Base-by-base conservation (phyloP, 495 filamentous ascomycete genomes). In the Amniculicola lignicola region DNA sequence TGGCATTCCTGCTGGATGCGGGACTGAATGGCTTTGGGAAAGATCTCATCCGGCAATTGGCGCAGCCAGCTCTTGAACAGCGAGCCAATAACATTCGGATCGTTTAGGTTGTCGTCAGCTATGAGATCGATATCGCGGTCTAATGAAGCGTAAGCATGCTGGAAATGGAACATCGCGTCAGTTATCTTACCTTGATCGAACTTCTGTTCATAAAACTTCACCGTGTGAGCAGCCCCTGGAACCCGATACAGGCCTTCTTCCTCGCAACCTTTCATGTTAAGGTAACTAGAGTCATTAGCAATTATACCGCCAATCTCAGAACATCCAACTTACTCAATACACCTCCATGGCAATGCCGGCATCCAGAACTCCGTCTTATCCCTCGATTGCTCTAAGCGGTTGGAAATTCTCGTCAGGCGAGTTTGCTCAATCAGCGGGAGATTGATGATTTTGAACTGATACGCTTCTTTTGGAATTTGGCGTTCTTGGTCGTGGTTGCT, bases 341-440 rank as follows among this genome's bases (percentile, higher is more conserved):
- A 91, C 45, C 90, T 77, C 81, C 90, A 95, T 0, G 90, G 90
- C 40, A 96, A 82, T 15, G 89, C 87, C 0, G 90, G 90, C 89
- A 96, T 93, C 90, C 90, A 96, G 65, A 91, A 96, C 63, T 95
- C 90, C 0, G 90, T 95, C 77, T 95, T 95, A 64, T 96, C 90
- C 38, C 82, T 76, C 14, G 88, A 94, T 50, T 86, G 80, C 64
- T 90, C 87, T 14, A 96, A 73, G 44, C 83, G 80, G 70, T 88
- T 91, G 2, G 88, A 89, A 62, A 96, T 95, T 29, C 90, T 77
- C 1, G 90, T 95, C 41, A 81, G 71, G n/a, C 90, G 78, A 4
- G 90, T 88, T 69, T 96, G 90, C 57, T 94, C 82, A 33, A 92
- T 75, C 23, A 96, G 75, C 0, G 88, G 87, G 14, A 86, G 71